Evolutionary conservation across 1,284 basidiomycete species (phyloP), one percentile per base, ranked within the genome.

Genomic region (Cutaneotrichosporon spelunceum): DNA sequence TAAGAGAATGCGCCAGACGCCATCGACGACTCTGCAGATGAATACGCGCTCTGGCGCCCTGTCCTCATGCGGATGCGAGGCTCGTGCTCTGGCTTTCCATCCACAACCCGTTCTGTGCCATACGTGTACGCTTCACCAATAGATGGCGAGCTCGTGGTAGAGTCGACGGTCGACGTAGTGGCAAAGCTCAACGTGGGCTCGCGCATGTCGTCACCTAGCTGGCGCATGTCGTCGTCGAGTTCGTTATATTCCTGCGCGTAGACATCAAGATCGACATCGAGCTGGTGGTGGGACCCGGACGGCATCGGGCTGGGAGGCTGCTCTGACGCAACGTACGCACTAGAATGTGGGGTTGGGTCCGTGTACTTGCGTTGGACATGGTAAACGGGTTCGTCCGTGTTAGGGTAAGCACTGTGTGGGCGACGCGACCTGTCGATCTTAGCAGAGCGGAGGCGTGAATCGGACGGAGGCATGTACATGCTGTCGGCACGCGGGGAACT

Each of bases 151-250:
- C 70, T 65, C 4, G 73, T 69, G 5, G 71, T 74, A 33, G 76
- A 78, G 27, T 76, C 73, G 56, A 60, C 62, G 0, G 77, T 77
- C 16, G 77, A 78, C 16, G 74, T 70, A 2, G 77, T 78, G 24
- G 73, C 70, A 58, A 77, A 75, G 60, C 77, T 78, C 53, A 78
- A 61, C 5, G 75, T 74, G 0, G 77, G 75, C 54, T 74, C 74
- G 24, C 71, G 66, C 39, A 61, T 47, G 23, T 70, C 71, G 30
- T 53, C 68, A 45, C 70, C 72, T 2, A 63, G 62, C 53, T 74
- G 75, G 24, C 71, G 66, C 39, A 61, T 47, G 23, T 70, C 71
- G 34, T 53, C 68, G 49, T 71, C 72, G 7, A 63, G 62, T 34
- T 72, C 73, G 48, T 53, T 49, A 16, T 64, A 44, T 60, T 69